Base-by-base conservation (phyloP, 1,284 basidiomycete genomes). In the Pisolithus thermaeus region DNA sequence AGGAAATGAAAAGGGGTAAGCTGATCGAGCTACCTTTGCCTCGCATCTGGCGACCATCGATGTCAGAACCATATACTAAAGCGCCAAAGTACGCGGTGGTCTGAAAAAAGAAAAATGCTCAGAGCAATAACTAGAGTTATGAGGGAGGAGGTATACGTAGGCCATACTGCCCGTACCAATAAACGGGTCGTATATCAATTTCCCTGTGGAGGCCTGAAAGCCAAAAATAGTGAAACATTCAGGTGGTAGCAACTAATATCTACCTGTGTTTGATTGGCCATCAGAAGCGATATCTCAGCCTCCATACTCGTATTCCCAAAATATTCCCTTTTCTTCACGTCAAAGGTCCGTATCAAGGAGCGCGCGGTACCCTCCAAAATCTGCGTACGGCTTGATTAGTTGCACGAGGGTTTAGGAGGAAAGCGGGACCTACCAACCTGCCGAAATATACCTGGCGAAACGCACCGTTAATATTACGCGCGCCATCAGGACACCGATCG, bases 261-360 rank as follows among this genome's bases (percentile, higher is more conserved):
- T 55, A 90, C 93, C 62, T 96, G 72, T 0, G 94, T 87, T 70
- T 99, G 97, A 59, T 94, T 95, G 7, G 95, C 94, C 92, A 98
- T 97, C 36, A 98, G 69, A 41, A 99, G 73, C 1, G 92, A 94
- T 57, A 97, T 88, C 64, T 97, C 93, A 1, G 94, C 84, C 61
- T 98, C 95, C 97, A 99, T 99, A 59, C 90, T 92, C 0, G 97
- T 99, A 61, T 97, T 99, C 8, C 97, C 96, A 65, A 86, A 98
- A 66, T 92, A 97, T 14, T 75, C 73, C 7, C 97, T 80, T 63
- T 92, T 92, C 69, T 97, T 98, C 51, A 99, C 87, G 58, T 94
- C 84, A 56, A 92, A 92, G 47, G 73, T 80, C 35, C 70, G 68
- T 44, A 92, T 75, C 27, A 95, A 72, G 1, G 75, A 64, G 11